Evolutionary conservation across 2,329 filamentous ascomycete genomes (phyloP).

Genomic region (Dactylonectria estremocensis): DNA sequence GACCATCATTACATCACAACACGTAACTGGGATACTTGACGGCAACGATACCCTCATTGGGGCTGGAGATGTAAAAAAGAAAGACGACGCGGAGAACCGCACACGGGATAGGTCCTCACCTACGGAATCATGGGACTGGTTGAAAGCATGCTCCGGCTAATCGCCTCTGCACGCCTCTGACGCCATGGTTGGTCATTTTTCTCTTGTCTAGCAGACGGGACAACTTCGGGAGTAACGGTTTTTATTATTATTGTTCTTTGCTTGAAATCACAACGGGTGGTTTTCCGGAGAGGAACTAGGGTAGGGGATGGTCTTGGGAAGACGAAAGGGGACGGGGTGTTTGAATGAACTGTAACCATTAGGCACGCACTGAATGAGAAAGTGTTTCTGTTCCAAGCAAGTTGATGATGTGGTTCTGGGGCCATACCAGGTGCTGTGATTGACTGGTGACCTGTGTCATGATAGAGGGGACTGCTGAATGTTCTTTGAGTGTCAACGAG

Average conservation of each 20-base stretch:
- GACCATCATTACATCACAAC: slow-evolving; percentile 30
- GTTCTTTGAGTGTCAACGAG: not conserved
- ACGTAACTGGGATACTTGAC: slow-evolving; percentile 36
- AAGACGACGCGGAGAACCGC: slow-evolving; percentile 25
- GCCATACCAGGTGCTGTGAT: not conserved
- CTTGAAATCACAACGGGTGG: slow-evolving; percentile 21
- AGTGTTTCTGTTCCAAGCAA: slow-evolving; percentile 16
- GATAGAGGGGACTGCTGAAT: not conserved
- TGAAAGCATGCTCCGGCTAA: slow-evolving; percentile 27
- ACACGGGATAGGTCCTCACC: slow-evolving; percentile 21
- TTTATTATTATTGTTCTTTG: slow-evolving; percentile 36
- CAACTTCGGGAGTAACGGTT: slow-evolving; percentile 47
- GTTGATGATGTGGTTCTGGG: not conserved
- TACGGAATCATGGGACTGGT: slow-evolving; percentile 22
- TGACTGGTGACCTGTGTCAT: not conserved
- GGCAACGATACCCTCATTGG: slow-evolving; percentile 48
- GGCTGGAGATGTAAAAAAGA: slow-evolving; percentile 37
- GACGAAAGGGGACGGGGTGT: slow-evolving; percentile 32
- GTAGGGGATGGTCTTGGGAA: slow-evolving; percentile 20
- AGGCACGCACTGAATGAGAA: slow-evolving; percentile 34
- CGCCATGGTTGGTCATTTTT: slow-evolving; percentile 22
- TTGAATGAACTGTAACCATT: slow-evolving; percentile 35
- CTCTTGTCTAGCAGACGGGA: slow-evolving; percentile 37
- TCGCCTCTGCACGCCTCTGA: slow-evolving; percentile 29
- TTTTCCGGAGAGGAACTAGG: slow-evolving; percentile 1